These are phyloP conservation scores for Arthrobotrys entomopaga DNA, from an alignment of 2,329 filamentous ascomycete genomes.

Conservation along the genomic window DNA sequence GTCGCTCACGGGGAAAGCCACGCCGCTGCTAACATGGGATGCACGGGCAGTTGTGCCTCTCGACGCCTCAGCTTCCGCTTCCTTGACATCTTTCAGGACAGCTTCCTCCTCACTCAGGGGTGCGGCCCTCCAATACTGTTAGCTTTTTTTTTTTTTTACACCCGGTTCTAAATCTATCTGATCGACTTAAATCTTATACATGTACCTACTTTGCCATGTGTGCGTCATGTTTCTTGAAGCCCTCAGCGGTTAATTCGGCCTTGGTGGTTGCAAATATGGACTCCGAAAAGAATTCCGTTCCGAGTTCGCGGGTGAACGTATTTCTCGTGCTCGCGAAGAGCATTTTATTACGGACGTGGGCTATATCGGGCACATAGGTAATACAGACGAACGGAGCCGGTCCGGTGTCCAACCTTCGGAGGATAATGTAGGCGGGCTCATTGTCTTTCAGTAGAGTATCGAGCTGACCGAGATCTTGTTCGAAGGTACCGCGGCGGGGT, in stretches of 20 bases:
- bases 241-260: constrained; percentile 74
- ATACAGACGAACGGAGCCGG: constrained; percentile 73
- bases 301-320: constrained; percentile 79
- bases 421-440: constrained; percentile 77
- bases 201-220: constrained; percentile 65
- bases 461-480: constrained; percentile 72
- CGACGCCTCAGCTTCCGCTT: constrained; percentile 78
- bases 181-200: not conserved
- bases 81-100: constrained; percentile 76
- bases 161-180: not conserved
- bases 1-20: constrained; percentile 70
- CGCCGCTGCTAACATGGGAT: constrained; percentile 64
- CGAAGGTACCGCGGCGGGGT: constrained; percentile 69
- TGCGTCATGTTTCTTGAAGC: constrained; percentile 77
- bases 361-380: constrained; percentile 81
- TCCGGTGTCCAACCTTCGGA: constrained; percentile 71
- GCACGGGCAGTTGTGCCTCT: constrained; percentile 71
- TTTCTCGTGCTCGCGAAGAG: constrained; percentile 81
- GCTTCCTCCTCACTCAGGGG: constrained; percentile 83
- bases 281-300: constrained; percentile 80
- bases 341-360: constrained; percentile 86
- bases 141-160: not conserved
- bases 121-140: constrained; percentile 63
- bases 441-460: constrained; percentile 73
- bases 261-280: constrained; percentile 77